Evolutionary conservation across 805 yeast genomes (phyloP).

Genomic region (Wickerhamomyces alni): DNA sequence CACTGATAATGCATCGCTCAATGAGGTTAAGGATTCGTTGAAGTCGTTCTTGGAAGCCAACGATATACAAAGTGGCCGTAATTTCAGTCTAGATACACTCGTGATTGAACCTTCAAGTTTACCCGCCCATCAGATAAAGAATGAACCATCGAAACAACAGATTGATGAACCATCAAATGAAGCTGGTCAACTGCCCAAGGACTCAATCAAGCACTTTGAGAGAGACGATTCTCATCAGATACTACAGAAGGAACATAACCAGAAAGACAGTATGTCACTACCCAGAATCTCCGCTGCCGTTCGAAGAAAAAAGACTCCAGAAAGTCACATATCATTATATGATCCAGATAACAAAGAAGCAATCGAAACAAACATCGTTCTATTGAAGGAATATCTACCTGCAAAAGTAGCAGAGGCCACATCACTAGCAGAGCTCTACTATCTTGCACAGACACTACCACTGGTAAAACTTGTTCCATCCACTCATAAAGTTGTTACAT

Average conservation of each 20-base stretch:
- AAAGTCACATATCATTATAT: constrained; percentile 18
- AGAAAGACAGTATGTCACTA: background rate
- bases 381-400: constrained; percentile 47
- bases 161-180: background rate
- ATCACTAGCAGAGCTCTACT: constrained; percentile 80
- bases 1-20: constrained; percentile 32
- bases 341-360: constrained; percentile 34
- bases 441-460: constrained; percentile 84
- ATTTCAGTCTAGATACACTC: constrained; percentile 28
- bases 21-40: constrained; percentile 33
- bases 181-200: background rate
- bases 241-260: constrained; percentile 1
- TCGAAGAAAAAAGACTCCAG: constrained; percentile 11
- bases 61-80: constrained; percentile 42
- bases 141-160: background rate
- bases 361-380: constrained; percentile 36
- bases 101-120: background rate
- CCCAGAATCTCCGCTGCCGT: constrained; percentile 1
- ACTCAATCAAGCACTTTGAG: too few relatives aligned
- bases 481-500: constrained; percentile 79
- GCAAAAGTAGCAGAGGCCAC: constrained; percentile 49
- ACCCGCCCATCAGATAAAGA: background rate
- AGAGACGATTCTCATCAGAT: background rate
- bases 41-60: constrained; percentile 44
- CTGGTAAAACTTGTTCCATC: constrained; percentile 73